Conservation (phyloP, 495 filamentous ascomycete species). For the Penicillium pancosmium region DNA sequence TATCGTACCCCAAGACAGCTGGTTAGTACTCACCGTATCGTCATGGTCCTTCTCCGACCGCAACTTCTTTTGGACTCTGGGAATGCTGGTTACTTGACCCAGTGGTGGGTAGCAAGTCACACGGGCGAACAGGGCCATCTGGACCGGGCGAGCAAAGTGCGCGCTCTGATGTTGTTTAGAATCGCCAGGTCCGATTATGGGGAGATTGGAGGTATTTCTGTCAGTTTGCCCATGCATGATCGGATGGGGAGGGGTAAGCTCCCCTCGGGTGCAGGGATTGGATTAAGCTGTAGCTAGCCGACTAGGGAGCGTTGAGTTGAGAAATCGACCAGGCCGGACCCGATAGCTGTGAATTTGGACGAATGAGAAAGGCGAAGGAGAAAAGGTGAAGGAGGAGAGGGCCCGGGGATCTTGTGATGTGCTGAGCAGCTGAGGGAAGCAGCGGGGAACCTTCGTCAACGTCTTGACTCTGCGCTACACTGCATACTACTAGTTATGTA, state of each 20-base stretch:
- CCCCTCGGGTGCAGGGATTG: conserved; percentile 9
- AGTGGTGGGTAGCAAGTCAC: conserved; percentile 66
- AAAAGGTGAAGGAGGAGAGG: neutral
- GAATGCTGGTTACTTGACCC: conserved; percentile 65
- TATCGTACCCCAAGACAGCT: neutral
- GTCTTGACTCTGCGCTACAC: neutral
- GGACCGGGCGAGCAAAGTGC: conserved; percentile 43
- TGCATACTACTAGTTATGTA: no score
- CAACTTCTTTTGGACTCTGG: conserved; percentile 32
- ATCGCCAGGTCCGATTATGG: conserved; percentile 23
- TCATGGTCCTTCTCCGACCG: conserved; percentile 26
- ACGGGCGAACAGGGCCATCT: conserved; percentile 54
- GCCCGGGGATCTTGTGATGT: neutral
- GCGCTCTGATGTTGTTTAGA: conserved; percentile 20
- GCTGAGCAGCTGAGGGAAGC: conserved; percentile 9
- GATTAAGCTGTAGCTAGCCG: neutral
- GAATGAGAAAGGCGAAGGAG: conserved; percentile 12
- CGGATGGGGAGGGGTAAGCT: conserved; percentile 11
- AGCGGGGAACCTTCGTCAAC: conserved; percentile 19
- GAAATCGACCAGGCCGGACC: neutral
- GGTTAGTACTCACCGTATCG: conserved; percentile 21
- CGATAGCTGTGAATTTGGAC: neutral
- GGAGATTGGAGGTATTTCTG: conserved; percentile 25
- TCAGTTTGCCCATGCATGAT: conserved; percentile 28
- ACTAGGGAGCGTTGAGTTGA: neutral